Evolutionary conservation across 768 basidiomycete species (phyloP).

Genomic region (Cytidiella melzeri): DNA sequence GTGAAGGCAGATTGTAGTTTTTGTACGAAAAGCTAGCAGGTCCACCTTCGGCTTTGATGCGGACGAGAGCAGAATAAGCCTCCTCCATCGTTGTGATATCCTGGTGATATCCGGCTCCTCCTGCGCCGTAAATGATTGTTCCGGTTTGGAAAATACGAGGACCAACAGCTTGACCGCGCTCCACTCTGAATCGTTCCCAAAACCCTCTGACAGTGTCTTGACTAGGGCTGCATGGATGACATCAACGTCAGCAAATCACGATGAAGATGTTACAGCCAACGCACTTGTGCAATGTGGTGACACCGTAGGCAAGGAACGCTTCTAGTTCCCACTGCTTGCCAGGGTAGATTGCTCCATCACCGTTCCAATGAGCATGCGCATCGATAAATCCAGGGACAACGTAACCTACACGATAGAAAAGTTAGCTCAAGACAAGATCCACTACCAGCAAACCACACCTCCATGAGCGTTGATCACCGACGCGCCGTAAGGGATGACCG

Average conservation of each 20-base stretch:
- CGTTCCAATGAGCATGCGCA: constrained; percentile 71
- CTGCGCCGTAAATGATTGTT: constrained; percentile 54
- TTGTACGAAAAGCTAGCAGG: constrained; percentile 69
- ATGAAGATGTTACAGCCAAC: constrained; percentile 15
- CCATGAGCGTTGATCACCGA: constrained; percentile 50
- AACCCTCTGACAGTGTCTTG: constrained; percentile 55
- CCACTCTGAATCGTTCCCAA: constrained; percentile 60
- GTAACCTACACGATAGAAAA: constrained; percentile 37
- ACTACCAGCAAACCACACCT: constrained; percentile 34
- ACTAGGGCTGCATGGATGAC: constrained; percentile 44
- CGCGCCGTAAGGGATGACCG: constrained; percentile 28
- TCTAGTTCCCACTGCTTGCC: constrained; percentile 70
- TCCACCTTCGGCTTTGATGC: constrained; percentile 71
- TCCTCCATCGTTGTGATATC: constrained; percentile 57
- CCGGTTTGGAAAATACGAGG: constrained; percentile 72
- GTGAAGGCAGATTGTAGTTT: constrained; percentile 66
- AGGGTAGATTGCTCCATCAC: constrained; percentile 46
- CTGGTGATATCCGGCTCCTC: constrained; percentile 41
- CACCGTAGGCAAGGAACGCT: constrained; percentile 69
- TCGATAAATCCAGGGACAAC: constrained; percentile 72
- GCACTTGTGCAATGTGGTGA: constrained; percentile 74
- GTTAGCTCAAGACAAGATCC: neutral
- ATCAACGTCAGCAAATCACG: neutral
- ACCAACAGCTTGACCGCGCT: constrained; percentile 62
- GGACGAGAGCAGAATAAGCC: constrained; percentile 56